A percentile compares a stretch with the other conserved stretches of the same genome.
Conservation (phyloP, 371 early-diverging fungal species). For the Lichtheimia ramosa region DNA sequence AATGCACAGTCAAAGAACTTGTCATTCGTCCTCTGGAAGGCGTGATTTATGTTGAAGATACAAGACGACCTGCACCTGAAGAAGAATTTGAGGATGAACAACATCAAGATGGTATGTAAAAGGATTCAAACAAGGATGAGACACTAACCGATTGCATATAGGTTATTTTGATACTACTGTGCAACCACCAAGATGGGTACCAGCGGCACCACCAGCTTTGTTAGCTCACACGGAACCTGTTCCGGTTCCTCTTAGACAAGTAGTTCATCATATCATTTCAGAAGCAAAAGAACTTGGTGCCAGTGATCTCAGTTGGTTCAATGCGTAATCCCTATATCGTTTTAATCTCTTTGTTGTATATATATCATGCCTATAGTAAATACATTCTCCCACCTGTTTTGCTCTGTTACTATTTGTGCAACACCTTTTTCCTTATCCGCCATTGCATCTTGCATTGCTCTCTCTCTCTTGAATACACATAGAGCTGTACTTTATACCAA, state of each 20-base stretch:
- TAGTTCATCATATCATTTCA: conserved; percentile 27
- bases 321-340: background rate
- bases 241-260: conserved; percentile 14
- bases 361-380: background rate
- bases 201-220: background rate
- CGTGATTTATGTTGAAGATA: background rate
- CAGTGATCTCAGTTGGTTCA: conserved; percentile 34
- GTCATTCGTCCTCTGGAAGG: conserved; percentile 1
- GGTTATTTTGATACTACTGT: background rate
- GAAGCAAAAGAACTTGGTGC: conserved; percentile 37
- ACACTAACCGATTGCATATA: background rate
- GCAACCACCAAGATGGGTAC: background rate
- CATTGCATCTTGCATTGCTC: no score
- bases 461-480: no score
- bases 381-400: no score
- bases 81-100: conserved; percentile 3
- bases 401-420: no score
- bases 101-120: background rate
- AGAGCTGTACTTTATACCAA: no score
- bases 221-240: background rate
- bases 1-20: conserved; percentile 39
- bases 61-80: background rate
- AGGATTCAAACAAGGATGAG: no score
- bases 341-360: background rate
- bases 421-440: no score